Evolutionary conservation across 345 rosid species (phyloP).

Genomic region (Citrus australasica): DNA sequence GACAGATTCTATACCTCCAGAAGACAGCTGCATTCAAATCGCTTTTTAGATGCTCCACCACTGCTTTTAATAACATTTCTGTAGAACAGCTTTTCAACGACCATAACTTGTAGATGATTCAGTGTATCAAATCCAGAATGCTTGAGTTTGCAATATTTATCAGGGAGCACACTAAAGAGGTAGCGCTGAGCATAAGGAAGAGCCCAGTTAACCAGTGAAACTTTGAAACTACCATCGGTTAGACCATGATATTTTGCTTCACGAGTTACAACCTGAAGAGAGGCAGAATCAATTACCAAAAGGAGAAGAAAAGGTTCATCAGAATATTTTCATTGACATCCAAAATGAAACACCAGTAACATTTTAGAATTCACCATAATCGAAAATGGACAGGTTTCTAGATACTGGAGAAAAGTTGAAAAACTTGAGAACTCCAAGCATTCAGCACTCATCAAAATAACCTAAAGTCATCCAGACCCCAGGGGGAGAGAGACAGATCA

Average conservation of each 20-base stretch:
- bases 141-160: constrained; percentile 51
- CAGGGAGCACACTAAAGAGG: constrained; percentile 50
- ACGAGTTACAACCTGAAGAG: constrained; percentile 65
- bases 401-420: too few relatives aligned
- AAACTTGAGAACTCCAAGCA: too few relatives aligned
- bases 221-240: constrained; percentile 44
- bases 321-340: too few relatives aligned
- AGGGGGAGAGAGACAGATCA: neutral
- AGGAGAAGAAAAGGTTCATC: neutral
- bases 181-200: constrained; percentile 97
- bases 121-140: constrained; percentile 40
- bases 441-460: too few relatives aligned
- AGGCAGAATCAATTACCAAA: neutral
- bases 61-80: constrained; percentile 52
- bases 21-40: constrained; percentile 54
- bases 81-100: constrained; percentile 67
- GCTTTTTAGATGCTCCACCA: constrained; percentile 46
- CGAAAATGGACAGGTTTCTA: too few relatives aligned
- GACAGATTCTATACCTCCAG: constrained; percentile 53
- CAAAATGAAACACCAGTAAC: too few relatives aligned
- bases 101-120: constrained; percentile 49
- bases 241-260: constrained; percentile 61
- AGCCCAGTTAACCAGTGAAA: constrained; percentile 74
- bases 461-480: neutral
- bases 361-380: too few relatives aligned